Base-by-base conservation (phyloP, 257 asterid species). In the Linderniella brevidens region DNA sequence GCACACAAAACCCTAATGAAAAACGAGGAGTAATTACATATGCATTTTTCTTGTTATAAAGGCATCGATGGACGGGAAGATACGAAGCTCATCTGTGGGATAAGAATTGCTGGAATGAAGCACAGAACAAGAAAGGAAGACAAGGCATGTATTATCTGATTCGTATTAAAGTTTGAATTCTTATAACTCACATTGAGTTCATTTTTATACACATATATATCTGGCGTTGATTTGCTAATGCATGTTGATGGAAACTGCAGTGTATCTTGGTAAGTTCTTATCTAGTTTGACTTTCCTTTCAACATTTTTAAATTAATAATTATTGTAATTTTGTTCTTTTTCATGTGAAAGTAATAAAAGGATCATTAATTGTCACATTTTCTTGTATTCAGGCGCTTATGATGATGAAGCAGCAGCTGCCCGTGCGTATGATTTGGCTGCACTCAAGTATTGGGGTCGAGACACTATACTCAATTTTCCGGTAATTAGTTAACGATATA, bases 11-110 rank as follows among this genome's bases (percentile, higher is more conserved):
- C 32, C 32, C 32, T 25, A 25, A 25, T 2, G 32, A 25, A 25
- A 25, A n/a, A n/a, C n/a, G 6, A 3, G 6, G 3, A 25, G 6
- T 6, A 25, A 2, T 25, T 2, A 25, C 32, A 25, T 25, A n/a
- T 25, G 32, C 6, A 25, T 25, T 25, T 25, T 25, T 40, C 13
- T 32, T 8, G 12, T 44, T 58, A 55, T 19, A 54, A 66, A 88
- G 98, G 68, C 98, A 88, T 68, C 64, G 98, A 46, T 88, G 95
- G 98, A 88, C 98, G 0, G 98, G 98, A 11, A 76, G 98, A 1
- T 88, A 68, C 18, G 98, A 88, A 70, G 98, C 98, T 60, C 98
- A 88, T 71, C 49, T 88, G 57, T 88, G 98, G 98, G 98, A 88
- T 70, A 88, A 84, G 70, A 79, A 88, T 41, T 75, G 95, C 67